Evolutionary conservation across 2,329 filamentous ascomycete species (phyloP).

Genomic region (Microascus cirrosus): DNA sequence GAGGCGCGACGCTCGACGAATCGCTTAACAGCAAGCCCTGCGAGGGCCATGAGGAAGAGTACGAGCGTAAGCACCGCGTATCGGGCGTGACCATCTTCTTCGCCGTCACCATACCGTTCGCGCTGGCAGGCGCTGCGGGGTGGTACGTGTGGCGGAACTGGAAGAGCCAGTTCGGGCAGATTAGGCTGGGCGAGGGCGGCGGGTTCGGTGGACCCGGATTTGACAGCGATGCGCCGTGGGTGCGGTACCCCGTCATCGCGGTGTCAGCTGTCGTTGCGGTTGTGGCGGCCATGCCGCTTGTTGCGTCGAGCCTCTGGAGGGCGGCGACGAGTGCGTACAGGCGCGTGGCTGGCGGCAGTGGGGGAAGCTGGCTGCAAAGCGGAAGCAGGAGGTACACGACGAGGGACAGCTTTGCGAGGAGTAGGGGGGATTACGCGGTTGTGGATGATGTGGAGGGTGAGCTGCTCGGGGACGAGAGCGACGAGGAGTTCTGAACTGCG

Average conservation of each 20-base stretch:
- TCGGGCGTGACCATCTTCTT: conserved; percentile 74
- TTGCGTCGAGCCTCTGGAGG: conserved; percentile 65
- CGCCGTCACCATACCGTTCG: conserved; percentile 66
- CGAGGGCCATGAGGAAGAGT: conserved; percentile 72
- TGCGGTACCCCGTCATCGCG: conserved; percentile 72
- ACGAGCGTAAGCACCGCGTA: conserved; percentile 56
- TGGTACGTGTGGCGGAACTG: conserved; percentile 81
- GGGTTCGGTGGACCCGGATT: conserved; percentile 41
- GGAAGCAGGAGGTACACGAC: conserved; percentile 68
- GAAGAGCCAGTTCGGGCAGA: conserved; percentile 83
- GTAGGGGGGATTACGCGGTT: conserved; percentile 74
- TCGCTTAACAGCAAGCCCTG: conserved; percentile 46
- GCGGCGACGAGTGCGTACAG: conserved; percentile 40
- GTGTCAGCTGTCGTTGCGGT: conserved; percentile 54
- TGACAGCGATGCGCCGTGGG: conserved; percentile 62
- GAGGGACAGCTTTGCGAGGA: conserved; percentile 76
- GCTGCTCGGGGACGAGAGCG: conserved; percentile 83
- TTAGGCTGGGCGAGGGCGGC: conserved; percentile 68
- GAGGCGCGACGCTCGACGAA: conserved; percentile 65
- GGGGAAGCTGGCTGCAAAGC: conserved; percentile 40
- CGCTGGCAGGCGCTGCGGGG: conserved; percentile 58
- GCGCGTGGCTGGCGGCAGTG: conserved; percentile 33
- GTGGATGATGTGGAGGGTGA: conserved; percentile 94
- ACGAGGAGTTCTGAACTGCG: conserved; percentile 58
- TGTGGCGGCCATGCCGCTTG: conserved; percentile 53